A percentile compares a stretch with the other conserved stretches of the same genome.
Evolutionary conservation across 345 rosid species (phyloP).

Genomic region (Punica granatum): DNA sequence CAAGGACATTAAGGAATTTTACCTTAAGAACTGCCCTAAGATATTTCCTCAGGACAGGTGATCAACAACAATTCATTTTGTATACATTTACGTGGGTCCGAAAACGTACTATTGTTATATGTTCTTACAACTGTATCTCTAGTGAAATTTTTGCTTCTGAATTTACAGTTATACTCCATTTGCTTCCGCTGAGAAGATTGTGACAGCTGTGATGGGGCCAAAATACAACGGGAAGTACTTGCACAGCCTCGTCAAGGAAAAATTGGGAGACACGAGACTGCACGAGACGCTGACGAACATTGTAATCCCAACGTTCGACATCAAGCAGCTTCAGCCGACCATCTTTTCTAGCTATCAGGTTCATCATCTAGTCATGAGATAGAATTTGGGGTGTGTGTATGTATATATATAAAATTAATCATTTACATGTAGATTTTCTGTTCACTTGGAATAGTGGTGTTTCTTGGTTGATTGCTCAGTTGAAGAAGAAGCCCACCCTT

Average conservation of each 20-base stretch:
- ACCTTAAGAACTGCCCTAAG: constrained; percentile 17
- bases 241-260: constrained; percentile 6
- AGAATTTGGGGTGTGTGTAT: no score
- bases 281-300: constrained; percentile 16
- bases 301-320: constrained; percentile 22
- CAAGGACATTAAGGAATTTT: constrained; percentile 19
- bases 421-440: no score
- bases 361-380: no score
- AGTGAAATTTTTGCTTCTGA: not conserved
- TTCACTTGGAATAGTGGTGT: not conserved
- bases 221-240: constrained; percentile 20
- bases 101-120: no score
- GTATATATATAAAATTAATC: no score
- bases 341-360: constrained; percentile 18
- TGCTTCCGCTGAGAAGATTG: not conserved
- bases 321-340: constrained; percentile 21
- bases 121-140: no score
- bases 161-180: not conserved
- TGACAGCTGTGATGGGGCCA: constrained; percentile 13
- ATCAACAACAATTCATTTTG: not conserved
- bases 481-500: constrained; percentile 10
- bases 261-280: constrained; percentile 9
- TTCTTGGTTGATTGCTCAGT: constrained; percentile 1
- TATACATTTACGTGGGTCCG: not conserved
- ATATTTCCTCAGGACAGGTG: constrained; percentile 17